phyloP scores from a whole-genome alignment of 768 basidiomycete genomes.

The Terana coerulea region DNA sequence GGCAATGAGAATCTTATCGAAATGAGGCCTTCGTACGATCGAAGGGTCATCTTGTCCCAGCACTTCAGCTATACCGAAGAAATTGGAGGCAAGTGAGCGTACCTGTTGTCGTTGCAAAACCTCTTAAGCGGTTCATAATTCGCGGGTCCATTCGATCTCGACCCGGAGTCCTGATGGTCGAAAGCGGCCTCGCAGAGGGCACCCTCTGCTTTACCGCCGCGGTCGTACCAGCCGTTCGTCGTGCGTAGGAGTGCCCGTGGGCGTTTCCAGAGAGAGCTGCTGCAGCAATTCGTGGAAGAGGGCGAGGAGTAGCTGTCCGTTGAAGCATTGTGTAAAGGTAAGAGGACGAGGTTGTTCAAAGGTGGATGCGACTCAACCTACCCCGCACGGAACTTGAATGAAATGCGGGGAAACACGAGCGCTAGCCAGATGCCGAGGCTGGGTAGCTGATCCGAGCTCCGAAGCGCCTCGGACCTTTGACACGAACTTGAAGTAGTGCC shows the following conservation, averaged over 20 bases:
- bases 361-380: too few relatives aligned
- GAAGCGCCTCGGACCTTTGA: too few relatives aligned
- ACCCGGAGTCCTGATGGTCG: too few relatives aligned
- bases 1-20: constrained; percentile 89
- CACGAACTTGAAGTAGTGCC: too few relatives aligned
- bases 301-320: constrained; percentile 3
- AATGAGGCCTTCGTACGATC: constrained; percentile 46
- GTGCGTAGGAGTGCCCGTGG: background rate
- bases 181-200: background rate
- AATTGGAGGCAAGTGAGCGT: background rate
- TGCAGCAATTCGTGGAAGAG: constrained; percentile 1
- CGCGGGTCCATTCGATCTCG: too few relatives aligned
- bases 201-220: background rate
- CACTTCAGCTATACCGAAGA: background rate
- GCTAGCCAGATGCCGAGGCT: too few relatives aligned
- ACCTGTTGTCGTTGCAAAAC: constrained; percentile 9
- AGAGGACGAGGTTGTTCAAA: background rate
- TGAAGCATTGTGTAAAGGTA: constrained; percentile 7
- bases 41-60: background rate
- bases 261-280: background rate
- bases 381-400: too few relatives aligned
- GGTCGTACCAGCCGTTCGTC: background rate
- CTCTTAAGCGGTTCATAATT: too few relatives aligned
- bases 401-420: background rate
- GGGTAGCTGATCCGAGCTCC: too few relatives aligned